phyloP scores from a whole-genome alignment of 2,329 filamentous ascomycete genomes.

The Immersiporthe knoxdaviesiana region DNA sequence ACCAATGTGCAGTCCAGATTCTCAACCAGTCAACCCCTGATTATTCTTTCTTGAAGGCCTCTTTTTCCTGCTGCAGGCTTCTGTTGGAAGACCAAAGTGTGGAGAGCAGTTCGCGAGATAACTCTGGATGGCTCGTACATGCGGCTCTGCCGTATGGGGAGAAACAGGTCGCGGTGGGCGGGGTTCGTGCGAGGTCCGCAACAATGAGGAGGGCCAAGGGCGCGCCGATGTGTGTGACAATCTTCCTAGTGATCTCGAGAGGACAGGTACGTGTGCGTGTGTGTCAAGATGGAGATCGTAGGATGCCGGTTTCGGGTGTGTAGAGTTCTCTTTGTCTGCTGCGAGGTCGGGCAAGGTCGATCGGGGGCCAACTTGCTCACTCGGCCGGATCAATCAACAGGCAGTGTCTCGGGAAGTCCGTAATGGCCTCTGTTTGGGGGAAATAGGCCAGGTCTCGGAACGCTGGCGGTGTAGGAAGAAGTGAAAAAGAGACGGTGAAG shows the following conservation, averaged over 20 bases:
- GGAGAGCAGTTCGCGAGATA: neutral
- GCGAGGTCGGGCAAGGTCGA: neutral
- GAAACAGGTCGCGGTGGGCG: neutral
- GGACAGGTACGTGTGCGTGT: neutral
- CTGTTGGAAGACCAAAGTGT: neutral
- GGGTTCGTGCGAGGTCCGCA: neutral
- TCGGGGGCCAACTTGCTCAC: neutral
- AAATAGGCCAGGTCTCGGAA: neutral
- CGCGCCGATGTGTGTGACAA: neutral
- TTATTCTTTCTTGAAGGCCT: neutral
- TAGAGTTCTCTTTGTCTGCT: neutral
- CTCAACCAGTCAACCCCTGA: neutral
- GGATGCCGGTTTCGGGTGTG: neutral
- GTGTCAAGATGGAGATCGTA: neutral
- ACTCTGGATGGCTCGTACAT: neutral
- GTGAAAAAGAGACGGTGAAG: constrained; percentile 4
- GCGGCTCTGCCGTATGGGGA: neutral
- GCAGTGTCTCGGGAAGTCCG: neutral
- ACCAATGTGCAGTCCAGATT: neutral
- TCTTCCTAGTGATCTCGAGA: neutral
- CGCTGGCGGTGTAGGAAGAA: neutral
- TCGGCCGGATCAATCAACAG: neutral
- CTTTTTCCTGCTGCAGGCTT: neutral
- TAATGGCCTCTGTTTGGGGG: neutral
- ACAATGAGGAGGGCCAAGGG: neutral